These are phyloP conservation scores for Trypanosoma melophagium DNA, from an alignment of 208 protist species.

Conservation along the genomic window DNA sequence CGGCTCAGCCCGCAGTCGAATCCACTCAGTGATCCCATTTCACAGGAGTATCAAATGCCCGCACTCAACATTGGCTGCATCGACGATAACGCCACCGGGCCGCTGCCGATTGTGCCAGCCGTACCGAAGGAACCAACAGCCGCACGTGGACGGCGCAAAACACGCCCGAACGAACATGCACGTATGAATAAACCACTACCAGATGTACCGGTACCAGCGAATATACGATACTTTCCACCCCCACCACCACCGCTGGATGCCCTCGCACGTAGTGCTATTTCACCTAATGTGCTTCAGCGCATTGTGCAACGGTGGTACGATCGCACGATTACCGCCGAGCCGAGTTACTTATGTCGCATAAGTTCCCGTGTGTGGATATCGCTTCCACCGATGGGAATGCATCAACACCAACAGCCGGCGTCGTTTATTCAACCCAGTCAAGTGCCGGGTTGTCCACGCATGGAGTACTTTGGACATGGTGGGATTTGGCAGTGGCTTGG, in stretches of 20 bases:
- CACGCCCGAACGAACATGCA: constrained; percentile 14
- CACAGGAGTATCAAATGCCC: background rate
- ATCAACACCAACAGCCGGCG: background rate
- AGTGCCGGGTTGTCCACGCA: constrained; percentile 15
- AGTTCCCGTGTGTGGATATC: constrained; percentile 8
- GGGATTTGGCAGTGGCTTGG: constrained; percentile 19
- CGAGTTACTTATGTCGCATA: constrained; percentile 29
- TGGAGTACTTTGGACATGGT: constrained; percentile 7
- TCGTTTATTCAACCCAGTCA: background rate
- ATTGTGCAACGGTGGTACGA: constrained; percentile 50
- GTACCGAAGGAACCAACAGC: constrained; percentile 18
- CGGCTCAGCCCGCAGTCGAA: constrained; percentile 14
- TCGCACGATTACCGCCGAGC: constrained; percentile 41
- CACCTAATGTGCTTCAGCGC: constrained; percentile 2
- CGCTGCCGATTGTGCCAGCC: constrained; percentile 2
- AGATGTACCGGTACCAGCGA: constrained; percentile 23
- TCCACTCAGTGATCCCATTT: background rate
- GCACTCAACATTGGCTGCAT: background rate
- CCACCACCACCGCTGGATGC: constrained; percentile 28
- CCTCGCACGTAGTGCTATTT: background rate
- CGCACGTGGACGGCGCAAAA: constrained; percentile 14
- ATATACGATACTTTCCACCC: constrained; percentile 33
- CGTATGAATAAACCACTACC: constrained; percentile 3
- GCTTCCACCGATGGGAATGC: background rate
- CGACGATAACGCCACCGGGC: constrained; percentile 9